Conservation (phyloP, 441 rosid species). For the Erysimum cheiri region DNA sequence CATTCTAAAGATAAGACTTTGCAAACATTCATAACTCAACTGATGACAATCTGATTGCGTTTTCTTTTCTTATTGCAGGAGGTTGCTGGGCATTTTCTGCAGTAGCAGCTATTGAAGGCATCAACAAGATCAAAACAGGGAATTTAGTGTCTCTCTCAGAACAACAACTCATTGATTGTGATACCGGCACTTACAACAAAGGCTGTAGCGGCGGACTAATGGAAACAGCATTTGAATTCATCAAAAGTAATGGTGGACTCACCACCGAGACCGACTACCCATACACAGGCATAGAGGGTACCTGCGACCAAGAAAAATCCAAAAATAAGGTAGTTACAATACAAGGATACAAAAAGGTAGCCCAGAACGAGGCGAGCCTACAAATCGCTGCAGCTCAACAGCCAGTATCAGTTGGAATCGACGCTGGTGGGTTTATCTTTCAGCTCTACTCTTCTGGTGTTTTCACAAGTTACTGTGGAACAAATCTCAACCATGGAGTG, state of each 20-base stretch:
- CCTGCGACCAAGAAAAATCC: conserved; percentile 50
- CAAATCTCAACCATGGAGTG: conserved; percentile 72
- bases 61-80: conserved; percentile 49
- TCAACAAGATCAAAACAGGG: conserved; percentile 68
- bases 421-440: conserved; percentile 60
- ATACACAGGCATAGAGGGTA: conserved; percentile 52
- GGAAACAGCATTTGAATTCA: conserved; percentile 66
- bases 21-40: conserved; percentile 13
- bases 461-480: conserved; percentile 61
- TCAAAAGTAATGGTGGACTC: conserved; percentile 59
- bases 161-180: conserved; percentile 85
- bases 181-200: conserved; percentile 42
- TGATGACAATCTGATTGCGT: conserved; percentile 9
- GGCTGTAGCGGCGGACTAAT: conserved; percentile 83
- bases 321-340: conserved; percentile 50
- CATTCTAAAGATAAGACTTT: conserved; percentile 25
- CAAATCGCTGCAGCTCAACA: conserved; percentile 60
- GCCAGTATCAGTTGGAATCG: conserved; percentile 83
- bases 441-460: conserved; percentile 70
- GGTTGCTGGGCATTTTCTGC: conserved; percentile 95
- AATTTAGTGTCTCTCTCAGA: conserved; percentile 69
- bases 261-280: conserved; percentile 61
- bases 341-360: conserved; percentile 49
- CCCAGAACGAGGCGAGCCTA: conserved; percentile 52
- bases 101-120: conserved; percentile 84